phyloP scores from a whole-genome alignment of 805 yeast species.

The Kuraishia capsulata region DNA sequence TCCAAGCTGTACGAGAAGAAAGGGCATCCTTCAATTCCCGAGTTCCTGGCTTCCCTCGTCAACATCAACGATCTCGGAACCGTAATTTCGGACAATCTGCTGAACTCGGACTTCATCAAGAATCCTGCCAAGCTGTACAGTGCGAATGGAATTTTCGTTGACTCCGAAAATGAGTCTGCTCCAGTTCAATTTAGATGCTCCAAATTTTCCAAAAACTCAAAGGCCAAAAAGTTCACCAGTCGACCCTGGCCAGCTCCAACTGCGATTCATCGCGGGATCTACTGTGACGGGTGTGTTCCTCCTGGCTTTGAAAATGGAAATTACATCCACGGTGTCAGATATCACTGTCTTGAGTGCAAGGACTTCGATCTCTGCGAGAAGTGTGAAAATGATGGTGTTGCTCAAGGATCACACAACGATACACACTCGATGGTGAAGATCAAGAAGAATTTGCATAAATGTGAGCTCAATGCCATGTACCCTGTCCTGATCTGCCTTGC shows the following conservation, averaged over 20 bases:
- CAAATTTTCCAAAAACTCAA: too few species aligned
- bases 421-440: conserved; percentile 20
- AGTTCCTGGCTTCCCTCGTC: not conserved
- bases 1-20: not conserved
- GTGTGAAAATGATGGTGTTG: conserved; percentile 22
- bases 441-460: conserved; percentile 2
- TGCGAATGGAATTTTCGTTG: conserved; percentile 8
- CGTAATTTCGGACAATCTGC: conserved; percentile 12
- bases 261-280: conserved; percentile 11
- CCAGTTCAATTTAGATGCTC: conserved; percentile 1
- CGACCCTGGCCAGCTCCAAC: conserved; percentile 1
- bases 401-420: conserved; percentile 8
- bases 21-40: too few species aligned
- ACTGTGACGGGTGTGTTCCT: conserved; percentile 23
- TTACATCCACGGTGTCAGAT: conserved; percentile 34
- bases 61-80: conserved; percentile 9
- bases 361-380: conserved; percentile 44
- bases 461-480: not conserved
- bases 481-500: too few species aligned
- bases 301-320: conserved; percentile 8
- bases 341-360: conserved; percentile 39
- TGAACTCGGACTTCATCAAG: conserved; percentile 12
- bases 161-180: conserved; percentile 2
- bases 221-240: too few species aligned
- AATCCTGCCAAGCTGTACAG: conserved; percentile 11